Conservation (phyloP, 2,329 filamentous ascomycete species). For the Fusarium neocosmosporiellum region DNA sequence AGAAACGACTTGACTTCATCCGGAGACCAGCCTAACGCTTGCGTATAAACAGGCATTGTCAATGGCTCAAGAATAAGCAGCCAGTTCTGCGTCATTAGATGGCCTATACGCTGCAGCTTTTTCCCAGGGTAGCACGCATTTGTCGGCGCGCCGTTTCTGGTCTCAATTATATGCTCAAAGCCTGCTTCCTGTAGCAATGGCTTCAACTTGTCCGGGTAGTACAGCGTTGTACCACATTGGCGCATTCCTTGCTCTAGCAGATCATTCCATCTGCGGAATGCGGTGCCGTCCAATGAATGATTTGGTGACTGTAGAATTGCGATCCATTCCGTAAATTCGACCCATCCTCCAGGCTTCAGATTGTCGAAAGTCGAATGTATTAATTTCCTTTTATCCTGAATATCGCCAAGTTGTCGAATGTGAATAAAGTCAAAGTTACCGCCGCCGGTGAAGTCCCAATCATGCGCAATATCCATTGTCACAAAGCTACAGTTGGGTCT, state of each 20-base stretch:
- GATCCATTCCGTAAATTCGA: slow-evolving; percentile 41
- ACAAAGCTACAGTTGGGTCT: slow-evolving; percentile 33
- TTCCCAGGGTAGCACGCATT: slow-evolving; percentile 41
- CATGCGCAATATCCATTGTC: slow-evolving; percentile 32
- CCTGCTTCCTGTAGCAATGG: slow-evolving; percentile 26
- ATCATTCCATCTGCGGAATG: slow-evolving; percentile 36
- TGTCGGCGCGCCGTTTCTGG: slow-evolving; percentile 36
- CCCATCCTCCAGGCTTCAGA: slow-evolving; percentile 39
- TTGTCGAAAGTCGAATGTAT: slow-evolving; percentile 32
- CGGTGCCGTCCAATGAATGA: slow-evolving; percentile 34
- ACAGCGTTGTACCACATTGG: slow-evolving; percentile 27
- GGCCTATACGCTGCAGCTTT: slow-evolving; percentile 36
- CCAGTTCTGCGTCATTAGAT: slow-evolving; percentile 41
- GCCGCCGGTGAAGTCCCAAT: slow-evolving; percentile 30
- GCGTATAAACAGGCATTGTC: slow-evolving; percentile 36
- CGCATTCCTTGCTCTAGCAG: slow-evolving; percentile 34
- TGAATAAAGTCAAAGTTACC: slow-evolving; percentile 35
- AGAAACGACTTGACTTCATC: slow-evolving; percentile 33
- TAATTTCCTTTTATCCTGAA: slow-evolving; percentile 26
- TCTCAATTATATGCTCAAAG: slow-evolving; percentile 36
- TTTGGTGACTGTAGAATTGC: slow-evolving; percentile 37
- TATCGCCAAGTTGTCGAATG: slow-evolving; percentile 32
- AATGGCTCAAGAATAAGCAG: slow-evolving; percentile 35
- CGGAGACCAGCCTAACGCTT: slow-evolving; percentile 32
- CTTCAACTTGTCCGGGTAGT: slow-evolving; percentile 30